A percentile compares a stretch with the other conserved stretches of the same genome.
Evolutionary conservation across 1,139 yeast species (phyloP).

Genomic region (Kurtzmaniella quercitrusa): DNA sequence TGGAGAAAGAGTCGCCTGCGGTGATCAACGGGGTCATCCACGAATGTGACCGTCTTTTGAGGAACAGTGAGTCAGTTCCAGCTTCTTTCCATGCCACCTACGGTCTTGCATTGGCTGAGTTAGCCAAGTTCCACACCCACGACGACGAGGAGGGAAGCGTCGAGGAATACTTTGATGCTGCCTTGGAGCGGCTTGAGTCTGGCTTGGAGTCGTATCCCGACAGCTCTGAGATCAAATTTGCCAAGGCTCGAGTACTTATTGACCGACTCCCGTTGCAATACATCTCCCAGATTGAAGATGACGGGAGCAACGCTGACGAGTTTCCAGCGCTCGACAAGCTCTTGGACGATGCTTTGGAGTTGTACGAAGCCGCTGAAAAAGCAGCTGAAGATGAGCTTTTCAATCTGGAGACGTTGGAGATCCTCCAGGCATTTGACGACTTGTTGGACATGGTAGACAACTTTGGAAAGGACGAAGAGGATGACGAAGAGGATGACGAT

Average conservation of each 20-base stretch:
- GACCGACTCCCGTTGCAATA: slow-evolving; percentile 56
- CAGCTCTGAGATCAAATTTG: slow-evolving; percentile 44
- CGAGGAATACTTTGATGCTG: slow-evolving; percentile 58
- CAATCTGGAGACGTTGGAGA: slow-evolving; percentile 42
- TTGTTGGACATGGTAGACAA: slow-evolving; percentile 61
- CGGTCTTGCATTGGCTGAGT: slow-evolving; percentile 65
- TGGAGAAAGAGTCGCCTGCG: slow-evolving; percentile 56
- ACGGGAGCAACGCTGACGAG: slow-evolving; percentile 4
- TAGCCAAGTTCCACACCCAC: slow-evolving; percentile 48
- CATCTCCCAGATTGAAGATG: slow-evolving; percentile 36
- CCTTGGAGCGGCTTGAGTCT: slow-evolving; percentile 61
- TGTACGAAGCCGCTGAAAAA: slow-evolving; percentile 43
- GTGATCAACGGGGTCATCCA: slow-evolving; percentile 83
- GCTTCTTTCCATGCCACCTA: slow-evolving; percentile 70
- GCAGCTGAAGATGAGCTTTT: slow-evolving; percentile 25
- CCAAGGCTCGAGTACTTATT: slow-evolving; percentile 52
- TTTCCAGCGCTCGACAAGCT: slow-evolving; percentile 28
- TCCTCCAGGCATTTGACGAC: slow-evolving; percentile 57
- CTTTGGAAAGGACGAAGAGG: slow-evolving; percentile 54
- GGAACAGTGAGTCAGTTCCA: slow-evolving; percentile 46
- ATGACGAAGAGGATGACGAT: not conserved
- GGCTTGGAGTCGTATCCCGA: slow-evolving; percentile 54
- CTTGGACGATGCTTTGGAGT: slow-evolving; percentile 39
- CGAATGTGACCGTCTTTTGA: slow-evolving; percentile 79
- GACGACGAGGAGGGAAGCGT: slow-evolving; percentile 33